Evolutionary conservation across 768 basidiomycete genomes (phyloP).

Genomic region (Hygrophorus russula): DNA sequence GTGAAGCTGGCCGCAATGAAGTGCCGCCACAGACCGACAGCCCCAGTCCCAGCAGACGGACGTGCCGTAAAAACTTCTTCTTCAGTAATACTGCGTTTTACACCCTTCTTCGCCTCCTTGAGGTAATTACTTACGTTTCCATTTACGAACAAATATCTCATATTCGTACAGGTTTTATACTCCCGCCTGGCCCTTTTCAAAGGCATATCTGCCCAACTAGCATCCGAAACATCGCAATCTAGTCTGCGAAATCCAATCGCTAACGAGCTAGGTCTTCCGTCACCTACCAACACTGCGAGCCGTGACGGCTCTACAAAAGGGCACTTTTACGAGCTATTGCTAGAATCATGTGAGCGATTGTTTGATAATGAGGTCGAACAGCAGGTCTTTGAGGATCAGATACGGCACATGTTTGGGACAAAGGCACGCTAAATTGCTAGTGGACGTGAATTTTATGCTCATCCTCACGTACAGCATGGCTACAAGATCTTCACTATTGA

Average conservation of each 20-base stretch:
- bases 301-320: conserved; percentile 30
- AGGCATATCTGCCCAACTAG: conserved; percentile 41
- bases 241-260: conserved; percentile 13
- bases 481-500: conserved; percentile 93
- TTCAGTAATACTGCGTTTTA: conserved; percentile 90
- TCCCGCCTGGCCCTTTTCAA: conserved; percentile 76
- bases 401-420: conserved; percentile 80
- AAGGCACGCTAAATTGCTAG: conserved; percentile 31
- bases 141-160: conserved; percentile 1
- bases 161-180: conserved; percentile 54
- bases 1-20: not conserved
- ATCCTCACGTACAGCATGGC: conserved; percentile 35
- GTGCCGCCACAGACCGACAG: conserved; percentile 1
- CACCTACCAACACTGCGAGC: conserved; percentile 16
- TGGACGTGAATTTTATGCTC: not conserved
- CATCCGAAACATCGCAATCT: conserved; percentile 14
- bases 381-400: conserved; percentile 78
- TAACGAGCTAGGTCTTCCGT: conserved; percentile 18
- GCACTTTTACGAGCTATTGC: conserved; percentile 72
- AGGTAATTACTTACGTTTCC: conserved; percentile 41
- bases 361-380: conserved; percentile 92
- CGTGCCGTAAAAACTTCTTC: conserved; percentile 47
- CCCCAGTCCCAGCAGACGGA: conserved; percentile 11
- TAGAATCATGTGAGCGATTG: conserved; percentile 80
- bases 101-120: conserved; percentile 69